Evolutionary conservation across 2,329 filamentous ascomycete genomes (phyloP).

Genomic region (Dothistroma septosporum): DNA sequence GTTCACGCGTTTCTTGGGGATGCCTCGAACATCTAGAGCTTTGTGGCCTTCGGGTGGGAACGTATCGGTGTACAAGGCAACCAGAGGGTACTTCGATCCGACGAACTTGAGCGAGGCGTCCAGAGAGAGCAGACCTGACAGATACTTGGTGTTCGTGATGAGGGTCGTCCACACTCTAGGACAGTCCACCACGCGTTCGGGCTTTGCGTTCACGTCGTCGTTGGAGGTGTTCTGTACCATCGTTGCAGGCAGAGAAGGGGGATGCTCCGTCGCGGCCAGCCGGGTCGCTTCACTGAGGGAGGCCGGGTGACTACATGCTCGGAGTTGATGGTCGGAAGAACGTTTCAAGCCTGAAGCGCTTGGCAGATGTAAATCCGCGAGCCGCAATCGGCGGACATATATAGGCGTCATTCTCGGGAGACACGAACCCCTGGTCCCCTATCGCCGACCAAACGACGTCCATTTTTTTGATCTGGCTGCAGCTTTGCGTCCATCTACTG

Average conservation of each 20-base stretch:
- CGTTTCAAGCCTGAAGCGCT: not conserved
- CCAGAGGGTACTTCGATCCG: slow-evolving; percentile 67
- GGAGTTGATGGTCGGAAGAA: not conserved
- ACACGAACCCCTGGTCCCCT: no score
- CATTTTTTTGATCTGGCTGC: not conserved
- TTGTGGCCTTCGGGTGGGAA: slow-evolving; percentile 65
- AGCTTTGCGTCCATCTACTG: not conserved
- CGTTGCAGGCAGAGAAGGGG: not conserved
- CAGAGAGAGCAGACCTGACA: slow-evolving; percentile 77
- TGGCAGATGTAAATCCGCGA: not conserved
- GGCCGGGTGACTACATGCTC: slow-evolving; percentile 15
- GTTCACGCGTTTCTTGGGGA: slow-evolving; percentile 65
- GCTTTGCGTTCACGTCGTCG: slow-evolving; percentile 21
- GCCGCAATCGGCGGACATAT: not conserved
- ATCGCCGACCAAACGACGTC: not conserved
- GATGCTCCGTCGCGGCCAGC: slow-evolving; percentile 11
- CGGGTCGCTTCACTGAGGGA: slow-evolving; percentile 4
- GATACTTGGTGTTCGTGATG: slow-evolving; percentile 79
- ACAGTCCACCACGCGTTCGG: slow-evolving; percentile 32
- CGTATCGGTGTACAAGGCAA: slow-evolving; percentile 76
- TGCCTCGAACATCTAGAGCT: slow-evolving; percentile 65
- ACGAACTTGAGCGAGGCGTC: slow-evolving; percentile 67
- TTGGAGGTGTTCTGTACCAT: slow-evolving; percentile 12
- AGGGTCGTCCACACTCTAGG: slow-evolving; percentile 75
- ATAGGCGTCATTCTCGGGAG: not conserved